Conservation (phyloP, 179 eudicot species). For the Kewa caespitosa region DNA sequence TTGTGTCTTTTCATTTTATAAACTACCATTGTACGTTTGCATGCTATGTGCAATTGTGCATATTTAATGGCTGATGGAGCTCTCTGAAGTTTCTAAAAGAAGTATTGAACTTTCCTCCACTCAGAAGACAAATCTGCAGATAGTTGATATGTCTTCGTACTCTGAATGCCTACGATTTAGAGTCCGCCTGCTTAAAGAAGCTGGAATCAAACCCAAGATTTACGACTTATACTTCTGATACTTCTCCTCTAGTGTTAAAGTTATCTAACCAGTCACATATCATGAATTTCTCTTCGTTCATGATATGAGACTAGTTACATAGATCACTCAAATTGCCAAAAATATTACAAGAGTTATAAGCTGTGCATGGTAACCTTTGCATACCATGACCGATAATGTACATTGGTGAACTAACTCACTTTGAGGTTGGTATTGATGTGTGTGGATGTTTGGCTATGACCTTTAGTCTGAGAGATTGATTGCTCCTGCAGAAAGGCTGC, state of each 20-base stretch:
- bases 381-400: neutral
- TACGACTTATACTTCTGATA: neutral
- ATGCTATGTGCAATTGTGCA: neutral
- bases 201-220: neutral
- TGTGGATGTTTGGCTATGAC: neutral
- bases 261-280: neutral
- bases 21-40: too few species aligned
- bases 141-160: too few species aligned
- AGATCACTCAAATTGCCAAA: neutral
- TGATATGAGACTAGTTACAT: neutral
- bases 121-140: neutral
- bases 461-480: neutral
- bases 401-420: neutral
- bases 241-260: neutral
- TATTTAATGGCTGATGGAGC: neutral
- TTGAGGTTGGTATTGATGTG: neutral
- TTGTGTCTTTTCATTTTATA: neutral
- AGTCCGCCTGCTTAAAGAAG: neutral
- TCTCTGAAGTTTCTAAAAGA: neutral
- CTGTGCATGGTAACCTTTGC: neutral
- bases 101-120: neutral
- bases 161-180: too few species aligned
- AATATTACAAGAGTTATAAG: neutral
- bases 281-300: neutral
- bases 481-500: neutral